Evolutionary conservation across 2,329 filamentous ascomycete species (phyloP), one percentile per base, ranked within the genome.

Genomic region (Didymella pomorum): DNA sequence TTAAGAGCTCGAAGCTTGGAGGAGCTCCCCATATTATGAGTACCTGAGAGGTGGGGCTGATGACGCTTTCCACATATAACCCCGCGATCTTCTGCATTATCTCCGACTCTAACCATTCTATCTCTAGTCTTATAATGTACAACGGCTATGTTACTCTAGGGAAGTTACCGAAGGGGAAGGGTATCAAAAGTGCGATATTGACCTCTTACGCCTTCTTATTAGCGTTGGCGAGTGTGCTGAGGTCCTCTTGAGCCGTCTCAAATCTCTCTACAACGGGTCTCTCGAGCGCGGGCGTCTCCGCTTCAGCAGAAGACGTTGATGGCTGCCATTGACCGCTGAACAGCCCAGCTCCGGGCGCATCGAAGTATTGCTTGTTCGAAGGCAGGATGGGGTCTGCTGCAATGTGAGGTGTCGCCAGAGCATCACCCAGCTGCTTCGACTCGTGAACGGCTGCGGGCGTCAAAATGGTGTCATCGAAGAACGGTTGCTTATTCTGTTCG

Each of bases 181-280:
- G 51, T 60, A 56, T 60, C 51, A 50, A 25, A 35, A 26, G 9
- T 25, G 14, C 25, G 11, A 23, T 21, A 2, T 20, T 29, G 6
- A 25, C 9, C 6, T 18, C 16, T 37, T 7, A 59, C 20, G 29
- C 21, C 35, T 52, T 60, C 35, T 44, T 55, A 7, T 48, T 28
- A 2, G 14, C n/a, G 12, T 25, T 45, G 41, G 52, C 47, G 16
- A 69, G 41, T 3, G 52, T 56, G 35, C 35, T 61, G 29, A 74
- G 21, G 51, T 70, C 63, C 52, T 75, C 72, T 2, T 60, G 48
- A 9, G 80, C 85, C 0, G 86, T 88, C 42, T 85, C 79, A 66
- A 87, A 87, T 2, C 83, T 82, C 64, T 88, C 85, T 26, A 87
- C 61, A 7, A 63, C 64, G 9, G 75, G 70, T 48, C 72, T 64